Evolutionary conservation across 768 basidiomycete species (phyloP), one percentile per base, ranked within the genome.

Genomic region (Lentinus brumalis): DNA sequence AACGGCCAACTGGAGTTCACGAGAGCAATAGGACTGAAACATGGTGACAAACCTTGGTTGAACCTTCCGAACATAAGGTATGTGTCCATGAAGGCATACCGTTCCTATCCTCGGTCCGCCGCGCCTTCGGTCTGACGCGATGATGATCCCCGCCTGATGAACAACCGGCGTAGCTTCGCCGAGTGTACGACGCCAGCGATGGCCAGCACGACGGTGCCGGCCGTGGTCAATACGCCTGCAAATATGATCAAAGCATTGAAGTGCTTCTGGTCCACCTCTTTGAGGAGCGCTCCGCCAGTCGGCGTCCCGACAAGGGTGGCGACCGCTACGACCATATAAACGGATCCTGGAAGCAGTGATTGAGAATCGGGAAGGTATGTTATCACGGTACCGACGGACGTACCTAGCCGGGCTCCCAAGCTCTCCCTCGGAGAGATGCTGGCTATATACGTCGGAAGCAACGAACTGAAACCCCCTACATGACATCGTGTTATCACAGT

Each of bases 221-320:
- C 57, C 10, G 69, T 41, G n/a, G 69, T 59, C 32, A 74, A 41
- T 2, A 67, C 60, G 21, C 73, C 73, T 5, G 72, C 70, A 61
- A 74, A 75, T 41, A 72, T 45, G 50, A 75, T 73, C 15, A 75
- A 66, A 31, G 57, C 46, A 15, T 66, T 59, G 65, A 73, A 73
- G 40, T 72, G 59, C 11, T 45, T 44, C 40, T 71, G 57, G 18
- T 66, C 66, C n/a, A 68, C 53, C 14, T 53, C 61, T n/a, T 56
- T 59, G 32, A 74, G 64, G 59, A 75, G 71, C 9, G 68, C 71
- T 11, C 74, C 74, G 2, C 69, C 74, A 2, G 72, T 75, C 1
- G 73, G 73, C 6, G 74, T 72, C 18, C 74, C 73, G 5, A 68
- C 68, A 21, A 75, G 67, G n/a, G 64, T 66, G 1, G 72, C 69